Evolutionary conservation across 2,329 filamentous ascomycete species (phyloP).

Genomic region (Phyllosticta citribraziliensis): DNA sequence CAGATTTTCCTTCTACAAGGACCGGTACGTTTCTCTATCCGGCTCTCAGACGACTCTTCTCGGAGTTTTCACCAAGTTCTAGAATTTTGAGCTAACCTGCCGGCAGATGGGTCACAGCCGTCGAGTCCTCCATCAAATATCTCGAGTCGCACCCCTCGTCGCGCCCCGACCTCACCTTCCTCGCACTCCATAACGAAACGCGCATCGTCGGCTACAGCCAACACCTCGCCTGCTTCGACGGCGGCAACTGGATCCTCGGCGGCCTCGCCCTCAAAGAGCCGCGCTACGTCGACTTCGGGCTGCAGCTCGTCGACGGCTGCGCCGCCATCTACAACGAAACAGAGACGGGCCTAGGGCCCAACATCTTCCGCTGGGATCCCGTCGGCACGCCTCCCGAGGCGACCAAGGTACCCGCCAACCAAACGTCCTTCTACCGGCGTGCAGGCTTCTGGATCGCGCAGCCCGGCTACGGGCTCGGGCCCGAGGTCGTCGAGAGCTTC

Average conservation of each 20-base stretch:
- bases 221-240: conserved; percentile 67
- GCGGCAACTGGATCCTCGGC: conserved; percentile 76
- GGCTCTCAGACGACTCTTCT: no score
- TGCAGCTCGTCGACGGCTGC: conserved; percentile 62
- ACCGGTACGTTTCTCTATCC: conserved; percentile 41
- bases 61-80: no score
- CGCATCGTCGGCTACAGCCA: conserved; percentile 29
- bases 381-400: neutral
- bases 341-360: conserved; percentile 54
- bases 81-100: conserved; percentile 16
- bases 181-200: conserved; percentile 47
- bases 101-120: conserved; percentile 57
- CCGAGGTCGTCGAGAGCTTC: conserved; percentile 73
- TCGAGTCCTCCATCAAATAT: conserved; percentile 63
- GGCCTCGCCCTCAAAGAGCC: conserved; percentile 57
- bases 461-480: conserved; percentile 57
- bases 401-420: conserved; percentile 10
- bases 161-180: conserved; percentile 62
- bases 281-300: conserved; percentile 63
- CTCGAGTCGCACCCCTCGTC: conserved; percentile 59
- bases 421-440: conserved; percentile 49
- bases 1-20: conserved; percentile 55
- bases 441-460: conserved; percentile 63
- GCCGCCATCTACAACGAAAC: conserved; percentile 62
- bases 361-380: conserved; percentile 39